Evolutionary conservation across 106 monocot species (phyloP).

Genomic region (Alisma plantagoaquatica): DNA sequence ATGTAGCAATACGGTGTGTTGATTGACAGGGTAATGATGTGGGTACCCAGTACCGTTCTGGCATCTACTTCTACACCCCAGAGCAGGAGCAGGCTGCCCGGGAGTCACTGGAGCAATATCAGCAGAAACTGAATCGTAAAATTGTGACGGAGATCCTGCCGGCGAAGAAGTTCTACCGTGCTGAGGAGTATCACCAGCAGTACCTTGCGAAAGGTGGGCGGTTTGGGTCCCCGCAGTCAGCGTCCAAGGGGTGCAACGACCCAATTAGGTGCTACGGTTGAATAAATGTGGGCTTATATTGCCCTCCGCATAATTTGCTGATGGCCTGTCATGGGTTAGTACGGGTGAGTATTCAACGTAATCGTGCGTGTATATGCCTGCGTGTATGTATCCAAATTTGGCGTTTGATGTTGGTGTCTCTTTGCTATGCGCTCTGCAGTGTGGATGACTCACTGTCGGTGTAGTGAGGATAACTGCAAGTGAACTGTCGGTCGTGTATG

Average conservation of each 20-base stretch:
- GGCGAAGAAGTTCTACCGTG: slow-evolving; percentile 84
- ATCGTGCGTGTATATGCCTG: too few species aligned
- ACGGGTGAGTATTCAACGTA: too few species aligned
- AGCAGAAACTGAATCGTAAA: slow-evolving; percentile 58
- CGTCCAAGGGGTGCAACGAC: slow-evolving; percentile 78
- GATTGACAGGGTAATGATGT: slow-evolving; percentile 83
- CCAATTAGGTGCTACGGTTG: slow-evolving; percentile 95
- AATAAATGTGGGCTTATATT: too few species aligned
- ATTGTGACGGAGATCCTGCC: slow-evolving; percentile 95
- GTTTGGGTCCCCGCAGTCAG: slow-evolving; percentile 70
- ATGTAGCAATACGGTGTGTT: too few species aligned
- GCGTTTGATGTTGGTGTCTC: too few species aligned
- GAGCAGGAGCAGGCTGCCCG: slow-evolving; percentile 79
- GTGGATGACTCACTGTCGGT: too few species aligned
- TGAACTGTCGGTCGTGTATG: too few species aligned
- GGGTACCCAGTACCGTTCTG: slow-evolving; percentile 90
- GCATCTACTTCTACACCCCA: slow-evolving; percentile 87
- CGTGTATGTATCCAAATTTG: too few species aligned
- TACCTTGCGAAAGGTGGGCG: slow-evolving; percentile 92
- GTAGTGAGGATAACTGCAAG: too few species aligned
- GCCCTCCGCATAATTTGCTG: too few species aligned
- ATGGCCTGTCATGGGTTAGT: too few species aligned
- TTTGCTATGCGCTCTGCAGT: too few species aligned
- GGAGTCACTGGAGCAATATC: slow-evolving; percentile 63
- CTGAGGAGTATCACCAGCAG: slow-evolving; percentile 98